Evolutionary conservation across 108 stramenopile genomes (phyloP).

Genomic region (Mayamaea pseudoterrestris): DNA sequence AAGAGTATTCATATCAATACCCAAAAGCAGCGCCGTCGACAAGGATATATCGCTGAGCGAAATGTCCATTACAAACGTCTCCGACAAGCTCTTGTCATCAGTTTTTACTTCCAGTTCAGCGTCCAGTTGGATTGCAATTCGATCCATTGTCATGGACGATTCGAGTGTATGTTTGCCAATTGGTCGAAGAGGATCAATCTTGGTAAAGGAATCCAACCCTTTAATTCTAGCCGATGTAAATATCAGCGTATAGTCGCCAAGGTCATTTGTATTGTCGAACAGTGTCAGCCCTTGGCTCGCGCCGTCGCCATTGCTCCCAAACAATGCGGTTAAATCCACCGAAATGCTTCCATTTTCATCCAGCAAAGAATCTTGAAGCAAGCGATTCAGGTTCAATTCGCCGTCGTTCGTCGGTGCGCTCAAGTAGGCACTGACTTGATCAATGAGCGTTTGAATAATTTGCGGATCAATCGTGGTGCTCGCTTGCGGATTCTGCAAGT

Average conservation of each 20-base stretch:
- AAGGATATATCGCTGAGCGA: neutral
- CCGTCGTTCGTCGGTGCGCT: too few relatives aligned
- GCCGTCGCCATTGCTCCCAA: slow-evolving; percentile 16
- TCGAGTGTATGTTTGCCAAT: slow-evolving; percentile 29
- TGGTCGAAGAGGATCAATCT: slow-evolving; percentile 21
- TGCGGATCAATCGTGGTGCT: neutral
- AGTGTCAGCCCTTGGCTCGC: slow-evolving; percentile 30
- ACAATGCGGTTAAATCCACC: slow-evolving; percentile 8
- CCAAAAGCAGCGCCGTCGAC: neutral
- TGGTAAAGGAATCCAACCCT: slow-evolving; percentile 31
- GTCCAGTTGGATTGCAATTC: neutral
- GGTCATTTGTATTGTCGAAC: too few relatives aligned
- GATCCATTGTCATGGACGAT: neutral
- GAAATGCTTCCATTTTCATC: slow-evolving; percentile 15
- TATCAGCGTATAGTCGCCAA: slow-evolving; percentile 20
- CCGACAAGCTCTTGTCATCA: neutral
- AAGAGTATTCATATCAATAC: neutral
- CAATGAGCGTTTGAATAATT: neutral
- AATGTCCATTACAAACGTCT: neutral
- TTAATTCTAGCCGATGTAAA: slow-evolving; percentile 16
- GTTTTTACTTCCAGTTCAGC: neutral
- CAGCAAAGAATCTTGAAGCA: slow-evolving; percentile 21
- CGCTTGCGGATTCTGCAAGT: neutral
- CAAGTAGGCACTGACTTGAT: neutral
- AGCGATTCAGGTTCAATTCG: slow-evolving; percentile 22